Percentiles rank a stretch among this genome's conserved stretches.
These are phyloP conservation scores for Pyrenophora teres DNA, from an alignment of 2,329 filamentous ascomycete species.

Conservation along the genomic window DNA sequence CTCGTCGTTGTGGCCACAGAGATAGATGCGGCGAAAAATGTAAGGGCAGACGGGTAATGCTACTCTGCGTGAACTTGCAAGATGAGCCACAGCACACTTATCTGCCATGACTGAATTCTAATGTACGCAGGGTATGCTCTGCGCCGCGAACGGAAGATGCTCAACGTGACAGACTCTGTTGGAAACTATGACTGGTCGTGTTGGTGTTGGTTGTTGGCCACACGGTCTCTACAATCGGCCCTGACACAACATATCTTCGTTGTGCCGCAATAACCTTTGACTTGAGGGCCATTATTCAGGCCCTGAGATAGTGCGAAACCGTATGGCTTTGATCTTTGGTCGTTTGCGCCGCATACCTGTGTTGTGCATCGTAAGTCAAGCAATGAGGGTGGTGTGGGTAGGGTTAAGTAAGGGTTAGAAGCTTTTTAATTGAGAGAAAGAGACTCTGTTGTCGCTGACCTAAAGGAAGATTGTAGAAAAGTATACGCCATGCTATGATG, in stretches of 20 bases:
- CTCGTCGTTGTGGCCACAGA: constrained; percentile 25
- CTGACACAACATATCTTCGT: background rate
- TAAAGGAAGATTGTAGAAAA: background rate
- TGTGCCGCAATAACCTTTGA: background rate
- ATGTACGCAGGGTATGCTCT: background rate
- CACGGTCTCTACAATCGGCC: background rate
- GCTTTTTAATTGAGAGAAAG: background rate
- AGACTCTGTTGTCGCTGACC: background rate
- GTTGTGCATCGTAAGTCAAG: background rate
- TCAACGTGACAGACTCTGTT: background rate
- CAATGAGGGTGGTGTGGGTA: background rate
- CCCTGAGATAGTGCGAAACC: background rate
- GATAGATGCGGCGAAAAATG: constrained; percentile 20
- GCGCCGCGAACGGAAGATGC: background rate
- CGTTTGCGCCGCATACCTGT: background rate
- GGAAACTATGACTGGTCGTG: background rate
- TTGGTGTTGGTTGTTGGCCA: constrained; percentile 5
- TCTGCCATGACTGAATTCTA: background rate
- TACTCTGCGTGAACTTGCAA: background rate
- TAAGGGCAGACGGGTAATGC: constrained; percentile 11
- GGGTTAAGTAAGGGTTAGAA: constrained; percentile 5
- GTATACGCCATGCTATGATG: background rate
- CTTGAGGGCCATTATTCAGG: background rate
- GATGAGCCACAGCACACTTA: background rate
- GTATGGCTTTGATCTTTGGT: background rate